Percentiles rank a stretch among this genome's conserved stretches.
These are phyloP conservation scores for Picea glauca DNA, from an alignment of 75 land plant genomes.

Conservation along the genomic window DNA sequence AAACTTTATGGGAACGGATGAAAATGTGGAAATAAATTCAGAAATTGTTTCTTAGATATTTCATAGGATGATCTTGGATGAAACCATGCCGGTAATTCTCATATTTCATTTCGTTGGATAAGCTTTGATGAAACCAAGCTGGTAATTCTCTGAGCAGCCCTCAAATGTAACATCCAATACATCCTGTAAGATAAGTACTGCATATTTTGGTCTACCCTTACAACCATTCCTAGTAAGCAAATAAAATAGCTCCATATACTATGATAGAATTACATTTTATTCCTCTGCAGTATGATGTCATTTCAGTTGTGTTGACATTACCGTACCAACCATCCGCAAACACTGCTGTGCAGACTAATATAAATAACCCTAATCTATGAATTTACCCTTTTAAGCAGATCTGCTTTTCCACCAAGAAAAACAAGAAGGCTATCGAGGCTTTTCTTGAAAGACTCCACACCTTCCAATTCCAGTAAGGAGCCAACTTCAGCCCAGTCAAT, in stretches of 20 bases:
- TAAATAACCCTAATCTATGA: neutral
- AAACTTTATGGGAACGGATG: too few species aligned
- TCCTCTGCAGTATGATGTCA: too few species aligned
- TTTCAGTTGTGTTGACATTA: neutral
- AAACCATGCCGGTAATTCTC: too few species aligned
- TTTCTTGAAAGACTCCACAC: slow-evolving; percentile 91
- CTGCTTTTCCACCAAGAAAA: slow-evolving; percentile 73
- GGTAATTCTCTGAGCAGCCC: neutral
- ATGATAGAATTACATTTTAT: neutral
- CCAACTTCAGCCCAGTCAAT: slow-evolving; percentile 89
- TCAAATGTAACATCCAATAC: neutral
- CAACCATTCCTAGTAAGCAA: neutral
- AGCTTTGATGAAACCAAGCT: neutral
- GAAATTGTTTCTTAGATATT: too few species aligned
- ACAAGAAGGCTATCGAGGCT: slow-evolving; percentile 82
- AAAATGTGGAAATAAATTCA: too few species aligned
- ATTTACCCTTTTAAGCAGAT: slow-evolving; percentile 41
- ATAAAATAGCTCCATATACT: neutral
- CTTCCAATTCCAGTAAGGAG: slow-evolving; percentile 71
- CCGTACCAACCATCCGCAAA: neutral
- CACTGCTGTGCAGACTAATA: neutral
- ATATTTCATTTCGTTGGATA: too few species aligned
- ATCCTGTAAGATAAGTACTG: neutral
- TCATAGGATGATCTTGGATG: too few species aligned
- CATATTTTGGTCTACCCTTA: neutral